Conservation (phyloP, 306 rosid genomes). For the Luffa aegyptiaca region DNA sequence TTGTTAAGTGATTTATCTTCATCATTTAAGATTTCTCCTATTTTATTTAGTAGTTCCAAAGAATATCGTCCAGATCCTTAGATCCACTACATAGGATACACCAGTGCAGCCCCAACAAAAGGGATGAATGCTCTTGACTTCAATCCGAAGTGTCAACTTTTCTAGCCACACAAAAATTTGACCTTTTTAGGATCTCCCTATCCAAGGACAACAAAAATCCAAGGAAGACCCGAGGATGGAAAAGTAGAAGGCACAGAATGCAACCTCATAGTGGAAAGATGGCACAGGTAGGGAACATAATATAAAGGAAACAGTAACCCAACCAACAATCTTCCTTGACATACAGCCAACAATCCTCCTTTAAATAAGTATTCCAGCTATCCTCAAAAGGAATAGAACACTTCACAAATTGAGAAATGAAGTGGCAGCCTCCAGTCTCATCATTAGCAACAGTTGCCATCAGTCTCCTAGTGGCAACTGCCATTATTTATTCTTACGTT, state of each 20-base stretch:
- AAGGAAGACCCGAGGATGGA: neutral
- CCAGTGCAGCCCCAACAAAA: neutral
- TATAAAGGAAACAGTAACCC: neutral
- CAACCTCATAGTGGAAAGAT: neutral
- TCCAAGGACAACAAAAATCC: neutral
- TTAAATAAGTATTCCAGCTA: neutral
- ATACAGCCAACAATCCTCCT: neutral
- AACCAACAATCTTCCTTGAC: neutral
- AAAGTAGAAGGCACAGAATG: too few relatives aligned
- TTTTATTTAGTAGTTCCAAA: neutral
- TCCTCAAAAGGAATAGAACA: neutral
- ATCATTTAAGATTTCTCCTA: neutral
- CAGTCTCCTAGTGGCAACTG: neutral
- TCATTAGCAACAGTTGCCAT: neutral
- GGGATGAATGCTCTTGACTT: neutral
- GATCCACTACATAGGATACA: neutral
- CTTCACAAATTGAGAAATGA: neutral
- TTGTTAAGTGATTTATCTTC: neutral
- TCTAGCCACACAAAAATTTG: neutral
- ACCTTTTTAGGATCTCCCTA: neutral
- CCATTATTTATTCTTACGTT: neutral
- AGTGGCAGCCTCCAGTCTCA: neutral
- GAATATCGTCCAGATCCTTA: neutral
- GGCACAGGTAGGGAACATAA: neutral
- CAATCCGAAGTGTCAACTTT: neutral